Base-by-base conservation (phyloP, 495 filamentous ascomycete species). In the Lasiosphaeria miniovina region DNA sequence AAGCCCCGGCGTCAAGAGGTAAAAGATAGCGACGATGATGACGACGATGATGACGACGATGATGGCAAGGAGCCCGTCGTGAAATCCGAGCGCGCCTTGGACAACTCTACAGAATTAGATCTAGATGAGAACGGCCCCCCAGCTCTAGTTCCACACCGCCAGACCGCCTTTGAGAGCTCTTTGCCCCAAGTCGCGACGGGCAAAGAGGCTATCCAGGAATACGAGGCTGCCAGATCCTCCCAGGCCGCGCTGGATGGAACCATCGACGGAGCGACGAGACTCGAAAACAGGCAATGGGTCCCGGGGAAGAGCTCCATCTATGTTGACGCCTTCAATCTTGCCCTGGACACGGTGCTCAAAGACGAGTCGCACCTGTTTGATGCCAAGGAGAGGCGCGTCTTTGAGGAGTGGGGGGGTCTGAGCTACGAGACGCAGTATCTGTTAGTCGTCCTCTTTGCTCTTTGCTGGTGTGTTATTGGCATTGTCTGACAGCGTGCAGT, bases 311-410 rank as follows among this genome's bases (percentile, higher is more conserved):
- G 87, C 64, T 98, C 94, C 4, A 92, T 98, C 55, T 98, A 98
- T 65, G 91, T 97, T 14, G 93, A 98, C 73, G 94, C 93, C 17
- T 98, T 98, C 80, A 96, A 96, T 71, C 76, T 97, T 14, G 91
- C 93, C 15, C 79, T 98, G 48, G 86, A 92, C 60, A 98, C 91
- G 3, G 93, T 98, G 24, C 77, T 98, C 5, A 86, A 88, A 51
- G 93, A 97, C 50, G 94, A 98, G 68, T 80, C 84, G 3, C 91
- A 96, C 70, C 76, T 98, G 11, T 98, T 98, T 69, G 82, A 90
- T 65, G 84, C 85, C 63, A 85, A 85, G 14, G 94, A 98, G 71
- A 84, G 83, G 71, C 75, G 81, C 48, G 82, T 97, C 0, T 97
- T 98, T 71, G 72, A 78, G 14, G 75, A 85, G 51, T 98, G 93